Evolutionary conservation across 257 asterid species (phyloP).

Genomic region (Capsicum pubescens): DNA sequence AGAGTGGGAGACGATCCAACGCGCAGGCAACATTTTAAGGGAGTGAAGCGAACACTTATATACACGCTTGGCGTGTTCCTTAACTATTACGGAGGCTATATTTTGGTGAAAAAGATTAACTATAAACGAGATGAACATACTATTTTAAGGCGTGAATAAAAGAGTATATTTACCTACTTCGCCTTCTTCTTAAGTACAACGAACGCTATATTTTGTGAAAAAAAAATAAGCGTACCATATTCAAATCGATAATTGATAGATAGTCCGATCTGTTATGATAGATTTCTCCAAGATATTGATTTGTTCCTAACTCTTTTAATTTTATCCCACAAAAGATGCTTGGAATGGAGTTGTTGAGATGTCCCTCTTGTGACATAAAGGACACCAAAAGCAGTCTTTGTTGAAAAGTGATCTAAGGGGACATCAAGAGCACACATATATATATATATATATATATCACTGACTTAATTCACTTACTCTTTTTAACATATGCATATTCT

Average conservation of each 20-base stretch:
- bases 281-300: neutral
- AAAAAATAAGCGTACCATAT: neutral
- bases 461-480: neutral
- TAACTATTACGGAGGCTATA: neutral
- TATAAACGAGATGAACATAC: neutral
- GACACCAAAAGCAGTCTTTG: constrained; percentile 21
- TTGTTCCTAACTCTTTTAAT: neutral
- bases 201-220: neutral
- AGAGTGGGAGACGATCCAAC: neutral
- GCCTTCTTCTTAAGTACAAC: neutral
- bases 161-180: neutral
- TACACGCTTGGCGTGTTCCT: neutral
- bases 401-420: constrained; percentile 17
- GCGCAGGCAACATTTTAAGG: neutral
- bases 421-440: neutral
- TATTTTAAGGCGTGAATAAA: neutral
- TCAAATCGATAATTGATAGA: neutral
- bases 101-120: neutral
- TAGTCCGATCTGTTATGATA: neutral
- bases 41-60: neutral
- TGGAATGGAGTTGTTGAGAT: constrained; percentile 7
- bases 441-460: neutral
- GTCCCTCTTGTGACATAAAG: neutral
- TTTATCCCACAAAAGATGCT: neutral
- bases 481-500: neutral